A percentile compares a stretch with the other conserved stretches of the same genome.
phyloP scores from a whole-genome alignment of 805 yeast genomes.

The Zygotorulaspora sp. region DNA sequence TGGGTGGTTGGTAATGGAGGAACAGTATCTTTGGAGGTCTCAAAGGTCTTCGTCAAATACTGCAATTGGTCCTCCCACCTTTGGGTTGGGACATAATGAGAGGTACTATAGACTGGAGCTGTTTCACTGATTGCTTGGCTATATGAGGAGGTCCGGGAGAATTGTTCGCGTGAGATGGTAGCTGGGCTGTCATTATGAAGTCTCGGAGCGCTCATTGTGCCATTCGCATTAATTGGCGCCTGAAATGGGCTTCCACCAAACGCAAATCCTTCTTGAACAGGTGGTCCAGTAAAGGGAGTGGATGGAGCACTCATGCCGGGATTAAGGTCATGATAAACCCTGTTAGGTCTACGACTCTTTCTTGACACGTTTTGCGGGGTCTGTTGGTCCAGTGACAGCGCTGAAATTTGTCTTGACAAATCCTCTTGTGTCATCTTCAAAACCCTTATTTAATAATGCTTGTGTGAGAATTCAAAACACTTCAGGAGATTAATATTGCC shows the following conservation, averaged over 20 bases:
- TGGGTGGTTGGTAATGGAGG: slow-evolving; percentile 83
- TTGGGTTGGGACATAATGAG: slow-evolving; percentile 33
- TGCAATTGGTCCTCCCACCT: slow-evolving; percentile 37
- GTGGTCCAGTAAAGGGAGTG: slow-evolving; percentile 8
- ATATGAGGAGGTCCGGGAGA: slow-evolving; percentile 4
- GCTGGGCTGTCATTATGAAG: slow-evolving; percentile 13
- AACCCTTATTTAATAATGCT: too few relatives aligned
- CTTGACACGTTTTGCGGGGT: slow-evolving; percentile 14
- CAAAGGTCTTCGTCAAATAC: slow-evolving; percentile 45
- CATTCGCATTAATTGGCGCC: slow-evolving; percentile 13
- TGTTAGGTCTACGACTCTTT: slow-evolving; percentile 30
- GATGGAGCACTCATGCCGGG: slow-evolving; percentile 15
- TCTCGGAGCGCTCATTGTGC: slow-evolving; percentile 12
- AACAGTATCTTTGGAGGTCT: slow-evolving; percentile 67
- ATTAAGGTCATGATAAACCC: slow-evolving; percentile 30
- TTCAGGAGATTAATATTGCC: too few relatives aligned
- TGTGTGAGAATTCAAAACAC: too few relatives aligned
- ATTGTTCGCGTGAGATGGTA: slow-evolving; percentile 12
- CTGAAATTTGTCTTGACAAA: slow-evolving; percentile 20
- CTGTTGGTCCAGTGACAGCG: slow-evolving; percentile 21
- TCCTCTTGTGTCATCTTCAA: slow-evolving; percentile 20
- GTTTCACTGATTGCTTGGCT: slow-evolving; percentile 3
- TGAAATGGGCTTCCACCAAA: slow-evolving; percentile 11
- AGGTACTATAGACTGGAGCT: slow-evolving; percentile 15
- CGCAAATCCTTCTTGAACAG: slow-evolving; percentile 10